Conservation (phyloP, 1,284 basidiomycete genomes). For the Malassezia psittaci region DNA sequence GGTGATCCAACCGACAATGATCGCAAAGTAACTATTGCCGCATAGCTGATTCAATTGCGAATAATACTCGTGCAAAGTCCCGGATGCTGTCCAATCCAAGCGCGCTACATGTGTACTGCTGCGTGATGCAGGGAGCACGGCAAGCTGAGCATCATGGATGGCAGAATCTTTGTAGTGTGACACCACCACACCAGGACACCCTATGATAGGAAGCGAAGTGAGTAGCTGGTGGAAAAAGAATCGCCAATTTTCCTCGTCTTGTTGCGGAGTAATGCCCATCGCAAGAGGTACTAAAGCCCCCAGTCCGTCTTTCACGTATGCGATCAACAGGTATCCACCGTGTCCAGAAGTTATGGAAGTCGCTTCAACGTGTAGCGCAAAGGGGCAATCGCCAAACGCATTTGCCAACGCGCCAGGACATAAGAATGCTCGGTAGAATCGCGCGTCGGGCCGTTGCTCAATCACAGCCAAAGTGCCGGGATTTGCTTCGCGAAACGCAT, state of each 20-base stretch:
- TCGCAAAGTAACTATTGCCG: constrained; percentile 13
- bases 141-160: constrained; percentile 6
- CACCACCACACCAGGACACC: constrained; percentile 12
- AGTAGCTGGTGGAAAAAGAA: constrained; percentile 19
- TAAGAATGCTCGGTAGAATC: constrained; percentile 16
- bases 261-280: constrained; percentile 10
- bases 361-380: constrained; percentile 13
- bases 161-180: constrained; percentile 3
- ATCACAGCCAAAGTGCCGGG: constrained; percentile 14
- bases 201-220: constrained; percentile 11
- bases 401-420: constrained; percentile 11
- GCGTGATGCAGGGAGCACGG: constrained; percentile 12
- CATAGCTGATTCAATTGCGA: constrained; percentile 11
- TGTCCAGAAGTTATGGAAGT: constrained; percentile 13
- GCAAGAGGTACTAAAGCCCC: constrained; percentile 11
- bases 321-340: constrained; percentile 10
- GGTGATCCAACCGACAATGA: constrained; percentile 18
- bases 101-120: not conserved
- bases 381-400: constrained; percentile 17
- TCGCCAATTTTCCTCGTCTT: constrained; percentile 19
- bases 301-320: constrained; percentile 13
- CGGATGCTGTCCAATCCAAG: constrained; percentile 15
- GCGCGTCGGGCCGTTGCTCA: constrained; percentile 15
- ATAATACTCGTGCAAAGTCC: constrained; percentile 15
- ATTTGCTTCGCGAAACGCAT: constrained; percentile 18